These are phyloP conservation scores for Lipomyces mesembrius DNA, from an alignment of 805 yeast species.

Conservation along the genomic window DNA sequence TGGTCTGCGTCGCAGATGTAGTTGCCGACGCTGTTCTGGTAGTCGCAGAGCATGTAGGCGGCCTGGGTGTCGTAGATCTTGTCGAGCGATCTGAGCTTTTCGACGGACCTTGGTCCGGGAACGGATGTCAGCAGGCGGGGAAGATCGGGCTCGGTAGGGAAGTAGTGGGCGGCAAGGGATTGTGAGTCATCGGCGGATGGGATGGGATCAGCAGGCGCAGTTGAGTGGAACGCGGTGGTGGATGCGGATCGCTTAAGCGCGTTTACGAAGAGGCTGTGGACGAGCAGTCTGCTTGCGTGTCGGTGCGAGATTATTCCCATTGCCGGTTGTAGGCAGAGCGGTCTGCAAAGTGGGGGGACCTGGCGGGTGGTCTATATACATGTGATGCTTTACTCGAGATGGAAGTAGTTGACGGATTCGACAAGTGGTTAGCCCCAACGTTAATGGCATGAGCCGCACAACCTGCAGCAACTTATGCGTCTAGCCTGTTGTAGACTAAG, in stretches of 20 bases:
- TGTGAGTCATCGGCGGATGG: not conserved
- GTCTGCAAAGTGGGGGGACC: not conserved
- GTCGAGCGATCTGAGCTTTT: constrained; percentile 49
- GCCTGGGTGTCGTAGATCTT: constrained; percentile 73
- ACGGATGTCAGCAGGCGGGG: constrained; percentile 67
- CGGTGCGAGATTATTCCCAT: not conserved
- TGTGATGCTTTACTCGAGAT: not conserved
- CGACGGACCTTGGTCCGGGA: constrained; percentile 59
- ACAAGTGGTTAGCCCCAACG: not conserved
- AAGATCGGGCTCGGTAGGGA: constrained; percentile 77
- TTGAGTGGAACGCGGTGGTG: not conserved
- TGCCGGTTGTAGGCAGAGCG: not conserved
- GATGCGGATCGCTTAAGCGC: not conserved
- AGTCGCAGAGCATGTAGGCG: constrained; percentile 76
- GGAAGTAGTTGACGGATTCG: not conserved
- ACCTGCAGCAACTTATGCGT: not conserved
- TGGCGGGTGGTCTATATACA: not conserved
- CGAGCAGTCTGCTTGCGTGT: not conserved
- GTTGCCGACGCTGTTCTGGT: constrained; percentile 75
- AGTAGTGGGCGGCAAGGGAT: constrained; percentile 45
- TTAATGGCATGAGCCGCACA: not conserved
- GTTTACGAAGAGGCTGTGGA: not conserved
- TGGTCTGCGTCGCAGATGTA: constrained; percentile 83
- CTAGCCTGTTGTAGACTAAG: not conserved
- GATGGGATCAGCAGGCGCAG: not conserved